Percentiles rank a stretch among this genome's conserved stretches.
phyloP scores from a whole-genome alignment of 805 yeast genomes.

The Starmerella roubikii region DNA sequence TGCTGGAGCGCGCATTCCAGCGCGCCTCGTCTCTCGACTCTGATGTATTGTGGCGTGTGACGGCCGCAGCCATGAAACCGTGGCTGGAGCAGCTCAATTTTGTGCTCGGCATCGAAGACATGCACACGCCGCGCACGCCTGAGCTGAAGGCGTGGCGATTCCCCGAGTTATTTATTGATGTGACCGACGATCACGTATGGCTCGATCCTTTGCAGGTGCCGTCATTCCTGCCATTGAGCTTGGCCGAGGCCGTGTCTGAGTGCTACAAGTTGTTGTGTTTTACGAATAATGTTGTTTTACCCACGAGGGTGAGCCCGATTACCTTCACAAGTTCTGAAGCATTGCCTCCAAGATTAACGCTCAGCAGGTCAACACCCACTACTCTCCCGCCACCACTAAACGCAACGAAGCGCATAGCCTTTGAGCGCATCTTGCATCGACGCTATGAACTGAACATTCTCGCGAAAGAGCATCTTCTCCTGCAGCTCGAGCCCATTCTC shows the following conservation, averaged over 20 bases:
- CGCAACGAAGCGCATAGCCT: neutral
- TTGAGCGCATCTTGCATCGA: neutral
- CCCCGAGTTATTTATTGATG: constrained; percentile 15
- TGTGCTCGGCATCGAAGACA: constrained; percentile 10
- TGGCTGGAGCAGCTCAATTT: constrained; percentile 17
- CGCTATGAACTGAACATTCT: constrained; percentile 1
- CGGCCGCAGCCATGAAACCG: constrained; percentile 8
- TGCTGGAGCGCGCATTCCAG: constrained; percentile 11
- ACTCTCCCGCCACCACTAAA: too few species aligned
- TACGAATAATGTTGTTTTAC: too few species aligned
- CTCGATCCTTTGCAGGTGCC: constrained; percentile 6
- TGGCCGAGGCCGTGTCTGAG: constrained; percentile 6
- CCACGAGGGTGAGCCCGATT: too few species aligned
- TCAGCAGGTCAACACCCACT: too few species aligned
- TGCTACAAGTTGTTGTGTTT: constrained; percentile 5
- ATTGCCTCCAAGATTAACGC: too few species aligned
- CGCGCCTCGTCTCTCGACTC: constrained; percentile 2
- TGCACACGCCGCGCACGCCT: neutral
- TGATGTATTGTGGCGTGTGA: constrained; percentile 11
- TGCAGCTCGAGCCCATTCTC: neutral
- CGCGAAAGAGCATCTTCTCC: neutral
- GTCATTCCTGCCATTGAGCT: constrained; percentile 4
- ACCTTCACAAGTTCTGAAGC: too few species aligned
- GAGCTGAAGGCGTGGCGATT: constrained; percentile 3
- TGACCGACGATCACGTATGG: neutral